Evolutionary conservation across 257 asterid genomes (phyloP).

Genomic region (Oldenlandia corymbosa): DNA sequence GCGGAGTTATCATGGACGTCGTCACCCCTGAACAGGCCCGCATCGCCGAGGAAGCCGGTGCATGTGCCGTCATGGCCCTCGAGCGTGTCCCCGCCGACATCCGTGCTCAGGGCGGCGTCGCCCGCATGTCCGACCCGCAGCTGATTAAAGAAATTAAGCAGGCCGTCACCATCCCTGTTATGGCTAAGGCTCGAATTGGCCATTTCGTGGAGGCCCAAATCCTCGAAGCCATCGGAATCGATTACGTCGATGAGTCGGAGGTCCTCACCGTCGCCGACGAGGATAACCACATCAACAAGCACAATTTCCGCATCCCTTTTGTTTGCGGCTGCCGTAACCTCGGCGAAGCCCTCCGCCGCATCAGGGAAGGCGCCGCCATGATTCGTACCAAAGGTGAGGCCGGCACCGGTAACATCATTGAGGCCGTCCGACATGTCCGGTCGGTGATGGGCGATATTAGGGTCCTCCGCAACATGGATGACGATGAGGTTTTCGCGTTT

Average conservation of each 20-base stretch:
- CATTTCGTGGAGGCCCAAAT: constrained; percentile 94
- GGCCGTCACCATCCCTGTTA: constrained; percentile 85
- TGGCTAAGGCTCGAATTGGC: constrained; percentile 89
- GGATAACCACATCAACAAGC: constrained; percentile 77
- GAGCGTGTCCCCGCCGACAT: constrained; percentile 96
- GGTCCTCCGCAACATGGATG: constrained; percentile 75
- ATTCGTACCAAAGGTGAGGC: constrained; percentile 92
- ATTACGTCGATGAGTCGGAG: constrained; percentile 85
- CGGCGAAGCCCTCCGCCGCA: constrained; percentile 86
- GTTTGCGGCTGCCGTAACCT: constrained; percentile 96
- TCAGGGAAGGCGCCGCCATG: constrained; percentile 94
- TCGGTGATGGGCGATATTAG: constrained; percentile 83
- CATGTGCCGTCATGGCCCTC: constrained; percentile 93
- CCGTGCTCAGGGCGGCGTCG: constrained; percentile 90
- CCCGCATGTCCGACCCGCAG: constrained; percentile 90
- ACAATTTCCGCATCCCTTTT: constrained; percentile 85
- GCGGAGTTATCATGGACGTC: constrained; percentile 95
- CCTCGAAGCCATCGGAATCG: constrained; percentile 74
- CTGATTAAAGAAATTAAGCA: constrained; percentile 76
- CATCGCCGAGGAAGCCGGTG: constrained; percentile 93
- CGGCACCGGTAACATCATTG: constrained; percentile 77
- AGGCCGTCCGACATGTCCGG: constrained; percentile 93
- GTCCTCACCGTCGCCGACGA: constrained; percentile 83
- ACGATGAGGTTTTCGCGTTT: constrained; percentile 77
- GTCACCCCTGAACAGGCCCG: constrained; percentile 89